These are phyloP conservation scores for Amanita rubescens DNA, from an alignment of 768 basidiomycete species.

Conservation along the genomic window DNA sequence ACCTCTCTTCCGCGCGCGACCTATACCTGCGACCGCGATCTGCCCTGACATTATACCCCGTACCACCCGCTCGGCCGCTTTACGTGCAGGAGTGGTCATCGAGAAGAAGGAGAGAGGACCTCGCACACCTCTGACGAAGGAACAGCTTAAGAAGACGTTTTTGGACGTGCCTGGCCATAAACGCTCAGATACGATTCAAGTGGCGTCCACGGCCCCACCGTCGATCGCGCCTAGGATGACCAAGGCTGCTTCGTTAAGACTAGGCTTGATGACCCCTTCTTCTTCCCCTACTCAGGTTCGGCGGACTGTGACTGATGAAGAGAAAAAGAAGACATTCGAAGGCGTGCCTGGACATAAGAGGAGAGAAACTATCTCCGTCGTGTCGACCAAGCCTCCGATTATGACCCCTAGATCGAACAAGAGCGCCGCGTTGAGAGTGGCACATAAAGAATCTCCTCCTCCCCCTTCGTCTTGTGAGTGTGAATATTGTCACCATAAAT, in stretches of 20 bases:
- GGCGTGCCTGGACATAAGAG: constrained; percentile 85
- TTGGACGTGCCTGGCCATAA: constrained; percentile 80
- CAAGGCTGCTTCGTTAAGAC: constrained; percentile 61
- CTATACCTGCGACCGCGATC: constrained; percentile 52
- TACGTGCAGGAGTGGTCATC: constrained; percentile 54
- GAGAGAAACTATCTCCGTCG: constrained; percentile 64
- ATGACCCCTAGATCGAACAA: constrained; percentile 73
- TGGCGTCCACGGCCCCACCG: constrained; percentile 72
- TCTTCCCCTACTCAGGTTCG: constrained; percentile 35
- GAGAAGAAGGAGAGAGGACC: constrained; percentile 37
- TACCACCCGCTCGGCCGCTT: constrained; percentile 63
- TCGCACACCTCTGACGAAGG: constrained; percentile 52
- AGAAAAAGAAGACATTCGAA: constrained; percentile 41
- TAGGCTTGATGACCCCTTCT: constrained; percentile 40
- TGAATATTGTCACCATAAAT: not conserved
- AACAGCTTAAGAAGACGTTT: constrained; percentile 57
- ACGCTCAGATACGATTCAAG: constrained; percentile 55
- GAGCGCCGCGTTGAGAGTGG: constrained; percentile 56
- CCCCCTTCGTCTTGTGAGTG: constrained; percentile 68
- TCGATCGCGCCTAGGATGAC: constrained; percentile 68
- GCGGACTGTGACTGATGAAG: constrained; percentile 26
- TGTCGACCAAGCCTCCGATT: constrained; percentile 55
- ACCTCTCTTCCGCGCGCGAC: constrained; percentile 55
- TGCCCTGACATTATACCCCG: constrained; percentile 72
- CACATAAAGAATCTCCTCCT: constrained; percentile 50